Evolutionary conservation across 495 filamentous ascomycete genomes (phyloP).

Genomic region (Penicillium pancosmium): DNA sequence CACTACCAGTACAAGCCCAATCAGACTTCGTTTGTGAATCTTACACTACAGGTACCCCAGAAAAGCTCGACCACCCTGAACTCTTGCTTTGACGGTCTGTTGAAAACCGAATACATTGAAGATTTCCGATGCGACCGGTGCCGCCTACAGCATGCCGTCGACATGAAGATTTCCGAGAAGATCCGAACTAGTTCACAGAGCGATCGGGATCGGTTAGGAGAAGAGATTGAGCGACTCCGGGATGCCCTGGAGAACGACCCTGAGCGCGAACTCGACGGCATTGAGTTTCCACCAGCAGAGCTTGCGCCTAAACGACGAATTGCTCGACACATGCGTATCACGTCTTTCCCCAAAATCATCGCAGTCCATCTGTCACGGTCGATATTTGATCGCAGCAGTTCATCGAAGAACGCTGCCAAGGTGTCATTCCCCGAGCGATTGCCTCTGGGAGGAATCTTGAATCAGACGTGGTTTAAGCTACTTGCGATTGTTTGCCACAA

Average conservation of each 20-base stretch:
- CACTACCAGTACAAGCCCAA: slow-evolving; percentile 84
- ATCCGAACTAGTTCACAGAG: slow-evolving; percentile 45
- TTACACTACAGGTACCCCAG: slow-evolving; percentile 91
- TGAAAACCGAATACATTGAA: slow-evolving; percentile 95
- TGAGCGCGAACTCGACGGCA: slow-evolving; percentile 69
- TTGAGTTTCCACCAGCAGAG: slow-evolving; percentile 73
- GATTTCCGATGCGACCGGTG: slow-evolving; percentile 96
- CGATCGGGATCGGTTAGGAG: slow-evolving; percentile 55
- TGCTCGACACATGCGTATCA: slow-evolving; percentile 81
- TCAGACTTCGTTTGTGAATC: slow-evolving; percentile 82
- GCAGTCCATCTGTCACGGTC: slow-evolving; percentile 92
- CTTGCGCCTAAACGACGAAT: slow-evolving; percentile 81
- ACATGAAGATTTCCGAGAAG: slow-evolving; percentile 51
- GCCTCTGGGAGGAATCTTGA: slow-evolving; percentile 76
- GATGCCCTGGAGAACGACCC: slow-evolving; percentile 73
- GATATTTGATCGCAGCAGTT: slow-evolving; percentile 78
- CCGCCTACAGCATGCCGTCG: slow-evolving; percentile 76
- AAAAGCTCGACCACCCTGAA: slow-evolving; percentile 65
- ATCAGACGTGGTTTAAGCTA: slow-evolving; percentile 79
- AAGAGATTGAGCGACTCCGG: slow-evolving; percentile 57
- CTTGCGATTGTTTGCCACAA: slow-evolving; percentile 91
- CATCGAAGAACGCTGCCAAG: slow-evolving; percentile 91
- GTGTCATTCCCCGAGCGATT: slow-evolving; percentile 87
- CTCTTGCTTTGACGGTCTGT: slow-evolving; percentile 86
- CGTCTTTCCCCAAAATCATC: slow-evolving; percentile 81